Evolutionary conservation across 202 grass and related monocot genomes (phyloP), one percentile per base, ranked within the genome.

Genomic region (Musa balbisiana): DNA sequence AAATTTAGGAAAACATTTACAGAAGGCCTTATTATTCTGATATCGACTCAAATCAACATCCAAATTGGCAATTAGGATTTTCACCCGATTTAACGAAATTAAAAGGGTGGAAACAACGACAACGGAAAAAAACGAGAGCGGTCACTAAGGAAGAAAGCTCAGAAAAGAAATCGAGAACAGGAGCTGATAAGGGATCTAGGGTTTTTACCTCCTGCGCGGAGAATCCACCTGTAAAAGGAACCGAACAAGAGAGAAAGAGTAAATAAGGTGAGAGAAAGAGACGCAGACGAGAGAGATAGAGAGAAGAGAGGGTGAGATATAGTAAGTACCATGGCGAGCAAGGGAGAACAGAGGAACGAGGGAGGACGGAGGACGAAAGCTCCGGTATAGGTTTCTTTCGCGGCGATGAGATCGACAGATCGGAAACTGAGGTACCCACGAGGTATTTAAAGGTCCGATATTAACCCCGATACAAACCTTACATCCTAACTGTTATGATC

Each of bases 191-290:
- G 12, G 24, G 11, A 26, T 26, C 2, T 17, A 26, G 3, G 71
- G 15, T 55, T 55, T 55, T 56, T 73, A 73, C 71, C 71, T 73
- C 25, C 12, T 73, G 23, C 71, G 52, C 12, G 52, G 52, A 54
- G 52, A 73, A 73, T 73, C 71, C 52, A 10, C 71, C 71, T 73
- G 71, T 29, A 29, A 55, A 73, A 15, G 12, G 4, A 43, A 53
- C n/a, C 11, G n/a, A 53, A 52, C 49, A 52, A 53, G 23, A 54
- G 16, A 24, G 23, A 27, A 53, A 56, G 13, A 26, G 13, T 14
- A 43, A 43, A 43, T 56, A 24, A 29, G 22, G 11, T 3, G 13
- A 22, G 53, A 15, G 16, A 29, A 21, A 26, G 17, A 55, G 21
- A 73, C 11, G 15, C 10, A 6, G 10, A n/a, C 33, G 23, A 33